phyloP scores from a whole-genome alignment of 192 early-diverging fungal genomes.

The Bifiguratus adelaidae region DNA sequence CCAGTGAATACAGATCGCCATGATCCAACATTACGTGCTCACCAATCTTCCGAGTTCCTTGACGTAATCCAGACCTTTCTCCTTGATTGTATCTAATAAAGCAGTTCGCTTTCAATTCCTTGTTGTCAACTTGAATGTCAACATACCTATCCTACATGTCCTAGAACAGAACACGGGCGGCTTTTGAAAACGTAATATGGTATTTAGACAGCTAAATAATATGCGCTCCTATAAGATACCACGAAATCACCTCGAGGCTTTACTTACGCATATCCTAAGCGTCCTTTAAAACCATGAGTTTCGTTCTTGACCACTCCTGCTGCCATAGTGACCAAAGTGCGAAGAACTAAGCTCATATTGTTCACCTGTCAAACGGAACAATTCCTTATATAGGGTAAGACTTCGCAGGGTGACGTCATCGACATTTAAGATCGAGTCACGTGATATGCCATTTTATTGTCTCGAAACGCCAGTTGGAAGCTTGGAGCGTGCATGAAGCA shows the following conservation, averaged over 20 bases:
- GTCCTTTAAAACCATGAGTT: constrained; percentile 24
- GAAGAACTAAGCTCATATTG: too few species aligned
- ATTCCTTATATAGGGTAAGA: too few species aligned
- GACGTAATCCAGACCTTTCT: constrained; percentile 24
- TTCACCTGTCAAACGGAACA: too few species aligned
- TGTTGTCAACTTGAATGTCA: neutral
- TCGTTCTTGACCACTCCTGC: too few species aligned
- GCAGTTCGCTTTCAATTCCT: neutral
- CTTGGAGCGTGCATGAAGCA: too few species aligned
- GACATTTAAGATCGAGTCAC: too few species aligned
- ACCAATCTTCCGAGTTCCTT: constrained; percentile 20
- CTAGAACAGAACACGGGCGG: constrained; percentile 33
- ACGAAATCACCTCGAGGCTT: neutral
- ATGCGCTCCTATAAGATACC: neutral
- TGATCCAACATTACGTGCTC: too few species aligned
- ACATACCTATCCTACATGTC: constrained; percentile 26
- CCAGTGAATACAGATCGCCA: too few species aligned
- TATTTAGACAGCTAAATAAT: constrained; percentile 26
- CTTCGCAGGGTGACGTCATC: too few species aligned
- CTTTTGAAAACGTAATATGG: constrained; percentile 26
- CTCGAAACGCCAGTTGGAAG: too few species aligned
- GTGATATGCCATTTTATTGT: too few species aligned
- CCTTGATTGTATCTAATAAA: constrained; percentile 15
- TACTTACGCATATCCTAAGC: constrained; percentile 29
- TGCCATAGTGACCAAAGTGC: too few species aligned